These are phyloP conservation scores for Raphanus hybrid DNA, from an alignment of 441 rosid genomes.

Conservation along the genomic window DNA sequence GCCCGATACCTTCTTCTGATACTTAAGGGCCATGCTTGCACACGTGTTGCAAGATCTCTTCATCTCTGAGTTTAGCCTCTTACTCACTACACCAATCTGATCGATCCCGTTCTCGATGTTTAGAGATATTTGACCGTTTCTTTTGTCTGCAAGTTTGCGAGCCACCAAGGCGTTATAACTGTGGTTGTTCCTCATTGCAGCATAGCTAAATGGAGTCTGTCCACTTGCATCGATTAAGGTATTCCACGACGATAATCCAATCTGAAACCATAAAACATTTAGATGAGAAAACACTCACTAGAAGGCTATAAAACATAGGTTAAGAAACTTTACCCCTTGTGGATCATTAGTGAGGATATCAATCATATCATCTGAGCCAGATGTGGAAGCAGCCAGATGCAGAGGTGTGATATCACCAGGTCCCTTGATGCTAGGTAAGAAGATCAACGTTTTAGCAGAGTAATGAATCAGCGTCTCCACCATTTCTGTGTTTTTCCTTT, in stretches of 20 bases:
- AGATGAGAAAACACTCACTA: slow-evolving; percentile 2
- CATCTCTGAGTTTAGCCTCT: slow-evolving; percentile 32
- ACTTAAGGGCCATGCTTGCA: slow-evolving; percentile 62
- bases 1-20: slow-evolving; percentile 49
- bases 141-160: slow-evolving; percentile 64
- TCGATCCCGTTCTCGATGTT: slow-evolving; percentile 50
- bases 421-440: slow-evolving; percentile 66
- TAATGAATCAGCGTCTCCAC: slow-evolving; percentile 65
- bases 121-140: slow-evolving; percentile 65
- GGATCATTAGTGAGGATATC: slow-evolving; percentile 85
- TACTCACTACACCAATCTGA: slow-evolving; percentile 38
- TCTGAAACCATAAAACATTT: slow-evolving; percentile 44
- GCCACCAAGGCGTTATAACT: slow-evolving; percentile 73
- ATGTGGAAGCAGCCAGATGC: slow-evolving; percentile 78
- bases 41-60: slow-evolving; percentile 62
- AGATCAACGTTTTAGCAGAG: slow-evolving; percentile 49
- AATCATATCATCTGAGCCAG: slow-evolving; percentile 62
- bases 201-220: slow-evolving; percentile 71
- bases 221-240: slow-evolving; percentile 60
- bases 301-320: too few species aligned
- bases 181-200: slow-evolving; percentile 69
- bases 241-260: slow-evolving; percentile 77
- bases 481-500: slow-evolving; percentile 71
- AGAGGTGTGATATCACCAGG: slow-evolving; percentile 81
- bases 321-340: slow-evolving; percentile 55